Evolutionary conservation across 768 basidiomycete genomes (phyloP).

Genomic region (Lyophyllum shimeji): DNA sequence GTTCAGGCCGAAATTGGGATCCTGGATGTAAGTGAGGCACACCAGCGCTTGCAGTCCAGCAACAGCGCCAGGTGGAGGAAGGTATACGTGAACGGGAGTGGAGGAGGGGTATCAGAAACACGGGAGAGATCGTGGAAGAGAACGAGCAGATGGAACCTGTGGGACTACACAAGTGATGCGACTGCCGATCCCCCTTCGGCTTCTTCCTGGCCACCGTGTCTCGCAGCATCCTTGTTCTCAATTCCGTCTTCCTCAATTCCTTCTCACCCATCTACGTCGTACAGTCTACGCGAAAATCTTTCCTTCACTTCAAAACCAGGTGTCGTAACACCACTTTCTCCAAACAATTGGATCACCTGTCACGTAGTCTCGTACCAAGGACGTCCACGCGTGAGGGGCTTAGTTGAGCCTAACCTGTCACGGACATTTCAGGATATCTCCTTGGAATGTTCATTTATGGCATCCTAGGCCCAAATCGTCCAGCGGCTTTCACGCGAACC

Average conservation of each 20-base stretch:
- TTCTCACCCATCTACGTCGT: background rate
- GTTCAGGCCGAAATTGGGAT: slow-evolving; percentile 12
- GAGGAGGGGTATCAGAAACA: slow-evolving; percentile 35
- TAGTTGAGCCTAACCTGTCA: background rate
- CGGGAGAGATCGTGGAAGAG: slow-evolving; percentile 17
- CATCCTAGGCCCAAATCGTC: background rate
- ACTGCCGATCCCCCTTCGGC: slow-evolving; percentile 19
- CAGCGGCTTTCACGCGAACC: background rate
- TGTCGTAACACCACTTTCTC: background rate
- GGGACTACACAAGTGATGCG: slow-evolving; percentile 16
- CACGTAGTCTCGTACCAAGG: too few relatives aligned
- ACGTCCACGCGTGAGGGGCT: too few relatives aligned
- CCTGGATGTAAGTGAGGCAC: slow-evolving; percentile 30
- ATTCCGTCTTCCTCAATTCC: background rate
- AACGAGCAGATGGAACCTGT: slow-evolving; percentile 9
- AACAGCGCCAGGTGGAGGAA: slow-evolving; percentile 25
- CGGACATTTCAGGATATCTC: background rate
- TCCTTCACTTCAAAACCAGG: background rate
- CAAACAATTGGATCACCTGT: background rate
- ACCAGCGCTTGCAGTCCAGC: slow-evolving; percentile 43
- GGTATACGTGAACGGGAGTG: slow-evolving; percentile 19
- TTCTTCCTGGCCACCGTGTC: slow-evolving; percentile 14
- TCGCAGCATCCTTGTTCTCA: slow-evolving; percentile 2
- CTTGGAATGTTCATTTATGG: background rate
- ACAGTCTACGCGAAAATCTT: background rate